phyloP scores from a whole-genome alignment of 345 rosid genomes.

The Murraya paniculata region DNA sequence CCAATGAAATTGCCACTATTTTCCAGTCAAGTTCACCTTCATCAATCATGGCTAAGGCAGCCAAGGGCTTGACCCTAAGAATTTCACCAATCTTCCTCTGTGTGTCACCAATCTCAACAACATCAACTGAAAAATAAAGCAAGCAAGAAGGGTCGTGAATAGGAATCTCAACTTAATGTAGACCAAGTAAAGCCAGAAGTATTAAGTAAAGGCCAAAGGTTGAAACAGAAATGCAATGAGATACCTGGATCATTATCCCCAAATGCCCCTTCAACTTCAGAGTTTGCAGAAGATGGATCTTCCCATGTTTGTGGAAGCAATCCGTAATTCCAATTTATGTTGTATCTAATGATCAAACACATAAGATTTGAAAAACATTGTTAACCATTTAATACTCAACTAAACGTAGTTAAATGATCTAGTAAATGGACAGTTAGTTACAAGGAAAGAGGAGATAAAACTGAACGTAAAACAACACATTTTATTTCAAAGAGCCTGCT shows the following conservation, averaged over 20 bases:
- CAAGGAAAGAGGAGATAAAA: background rate
- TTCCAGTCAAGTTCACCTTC: conserved; percentile 99
- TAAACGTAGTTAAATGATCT: background rate
- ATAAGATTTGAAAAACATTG: background rate
- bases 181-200: background rate
- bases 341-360: conserved; percentile 48
- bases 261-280: conserved; percentile 84
- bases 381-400: background rate
- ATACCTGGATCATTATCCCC: conserved; percentile 96
- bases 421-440: background rate
- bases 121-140: conserved; percentile 59
- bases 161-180: background rate
- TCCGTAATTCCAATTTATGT: conserved; percentile 97
- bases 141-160: background rate
- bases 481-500: background rate
- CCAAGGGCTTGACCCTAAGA: conserved; percentile 81
- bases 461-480: background rate
- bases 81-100: conserved; percentile 70
- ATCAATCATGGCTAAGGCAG: conserved; percentile 92
- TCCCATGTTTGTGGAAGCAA: conserved; percentile 99
- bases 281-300: conserved; percentile 78
- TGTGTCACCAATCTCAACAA: conserved; percentile 86
- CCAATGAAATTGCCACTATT: conserved; percentile 86
- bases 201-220: background rate
- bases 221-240: background rate